Conservation (phyloP, 495 filamentous ascomycete genomes). For the Penicillium turbatum region DNA sequence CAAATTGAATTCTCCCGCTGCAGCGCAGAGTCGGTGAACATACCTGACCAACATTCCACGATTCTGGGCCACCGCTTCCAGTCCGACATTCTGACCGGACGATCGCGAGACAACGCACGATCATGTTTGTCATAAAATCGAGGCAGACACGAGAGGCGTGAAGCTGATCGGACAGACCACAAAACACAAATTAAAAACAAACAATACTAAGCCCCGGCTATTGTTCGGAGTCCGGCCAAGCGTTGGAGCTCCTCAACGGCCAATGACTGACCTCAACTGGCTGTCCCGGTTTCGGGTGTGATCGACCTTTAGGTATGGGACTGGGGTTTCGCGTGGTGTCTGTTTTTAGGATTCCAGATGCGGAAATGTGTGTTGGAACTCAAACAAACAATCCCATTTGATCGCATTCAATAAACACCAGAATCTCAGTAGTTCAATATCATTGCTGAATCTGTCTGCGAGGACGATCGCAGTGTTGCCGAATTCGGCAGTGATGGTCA, state of each 20-base stretch:
- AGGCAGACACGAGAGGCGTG: not conserved
- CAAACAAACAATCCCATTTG: not conserved
- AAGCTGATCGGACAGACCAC: not conserved
- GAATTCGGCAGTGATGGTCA: not conserved
- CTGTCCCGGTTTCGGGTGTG: constrained; percentile 5
- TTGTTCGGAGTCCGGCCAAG: constrained; percentile 8
- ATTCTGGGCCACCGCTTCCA: too few relatives aligned
- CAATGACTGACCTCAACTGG: not conserved
- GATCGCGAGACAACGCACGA: too few relatives aligned
- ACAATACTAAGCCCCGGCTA: constrained; percentile 8
- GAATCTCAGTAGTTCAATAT: not conserved
- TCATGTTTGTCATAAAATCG: too few relatives aligned
- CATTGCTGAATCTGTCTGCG: not conserved
- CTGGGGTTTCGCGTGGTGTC: constrained; percentile 12
- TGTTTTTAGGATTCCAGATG: constrained; percentile 14
- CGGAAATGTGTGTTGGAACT: constrained; percentile 9
- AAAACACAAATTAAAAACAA: not conserved
- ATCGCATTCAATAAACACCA: not conserved
- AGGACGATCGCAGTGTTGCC: not conserved
- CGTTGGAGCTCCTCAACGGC: not conserved
- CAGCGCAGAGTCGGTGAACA: too few relatives aligned
- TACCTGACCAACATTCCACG: too few relatives aligned
- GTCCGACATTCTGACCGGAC: too few relatives aligned
- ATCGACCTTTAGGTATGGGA: not conserved
- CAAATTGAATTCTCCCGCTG: too few relatives aligned